Base-by-base conservation (phyloP, 768 basidiomycete genomes). In the Tulasnella sp. region DNA sequence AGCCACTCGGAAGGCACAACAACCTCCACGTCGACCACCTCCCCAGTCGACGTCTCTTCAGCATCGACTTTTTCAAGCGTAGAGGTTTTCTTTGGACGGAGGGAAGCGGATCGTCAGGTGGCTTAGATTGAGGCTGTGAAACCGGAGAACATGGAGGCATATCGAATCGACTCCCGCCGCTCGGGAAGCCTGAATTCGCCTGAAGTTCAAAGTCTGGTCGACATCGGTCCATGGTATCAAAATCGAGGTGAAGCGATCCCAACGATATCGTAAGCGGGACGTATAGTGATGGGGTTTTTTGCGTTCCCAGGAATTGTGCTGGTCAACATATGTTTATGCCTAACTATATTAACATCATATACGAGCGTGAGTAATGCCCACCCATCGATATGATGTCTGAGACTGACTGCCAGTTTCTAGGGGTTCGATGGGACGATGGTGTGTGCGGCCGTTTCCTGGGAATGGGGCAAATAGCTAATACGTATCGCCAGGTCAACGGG, bases 361-460 rank as follows among this genome's bases (percentile, higher is more conserved):
- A 75, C 78, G 7, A 75, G 77, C 23, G 78, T 75, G 23, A 35
- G 55, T 72, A 1, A 9, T 46, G 37, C 29, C 23, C 10, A 44
- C 46, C 29, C 29, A 37, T 13, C 29, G 32, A 57, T 35, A 11
- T 39, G 5, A 23, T 51, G 2, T n/a, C 51, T n/a, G 51, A n/a
- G 51, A n/a, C 51, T 51, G 23, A 51, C 51, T n/a, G 23, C n/a
- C 5, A 26, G 16, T 70, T 16, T 20, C 13, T 35, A 77, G 77
- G 79, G 79, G 13, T 79, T 75, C 37, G 79, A 79, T 73, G 79
- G 70, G 6, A 73, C 46, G 70, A 77, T 77, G 77, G 71, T 77
- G 3, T 51, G 51, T 51, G 51, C 20, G 18, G 67, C 39, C 29
- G 15, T 3, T 35, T 26, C 37, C 40, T 26, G 29, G 20, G 7